Base-by-base conservation (phyloP, 495 filamentous ascomycete genomes). In the Lepidopterella palustris region DNA sequence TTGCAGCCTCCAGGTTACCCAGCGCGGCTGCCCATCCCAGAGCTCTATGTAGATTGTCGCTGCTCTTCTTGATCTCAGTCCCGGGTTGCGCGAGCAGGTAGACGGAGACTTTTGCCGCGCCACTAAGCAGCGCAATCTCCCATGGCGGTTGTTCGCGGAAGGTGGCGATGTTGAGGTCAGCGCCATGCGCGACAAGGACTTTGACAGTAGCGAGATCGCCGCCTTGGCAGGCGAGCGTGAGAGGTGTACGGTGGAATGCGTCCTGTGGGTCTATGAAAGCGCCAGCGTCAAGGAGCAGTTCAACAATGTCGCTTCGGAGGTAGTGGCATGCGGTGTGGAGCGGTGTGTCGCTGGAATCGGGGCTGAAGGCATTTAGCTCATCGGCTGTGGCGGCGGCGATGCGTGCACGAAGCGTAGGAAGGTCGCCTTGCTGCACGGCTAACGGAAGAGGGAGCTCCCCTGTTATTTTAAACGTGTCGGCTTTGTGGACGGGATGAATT, bases 111-210 rank as follows among this genome's bases (percentile, higher is more conserved):
- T 28, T 57, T 1, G 24, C 20, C 8, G 25, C 25, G 23, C 25
- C 42, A 40, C n/a, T 23, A 3, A 40, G 20, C n/a, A 62, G 47
- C n/a, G 59, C 59, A 39, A 62, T 42, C 21, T 62, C 59, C 59
- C 59, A 62, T 5, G 31, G 27, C 0, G 53, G 24, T 11, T 35
- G 48, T 11, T 52, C 31, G 9, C 29, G 21, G 32, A 62, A 62
- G 2, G 42, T 53, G 13, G 31, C 8, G 4, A 39, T 32, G 35
- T 62, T 62, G 53, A 62, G 53, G 45, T 62, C 53, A 3, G 59
- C 59, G 23, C 59, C 59, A 20, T 29, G 25, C 4, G 55, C 49
- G 25, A 62, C 53, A n/a, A 62, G 59, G 0, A 29, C 4, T 39
- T 40, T 39, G 2, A 62, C 59, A 20, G 25, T 40, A 27, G 49